phyloP scores from a whole-genome alignment of 371 early-diverging fungal genomes.

The Mortierella sp. region DNA sequence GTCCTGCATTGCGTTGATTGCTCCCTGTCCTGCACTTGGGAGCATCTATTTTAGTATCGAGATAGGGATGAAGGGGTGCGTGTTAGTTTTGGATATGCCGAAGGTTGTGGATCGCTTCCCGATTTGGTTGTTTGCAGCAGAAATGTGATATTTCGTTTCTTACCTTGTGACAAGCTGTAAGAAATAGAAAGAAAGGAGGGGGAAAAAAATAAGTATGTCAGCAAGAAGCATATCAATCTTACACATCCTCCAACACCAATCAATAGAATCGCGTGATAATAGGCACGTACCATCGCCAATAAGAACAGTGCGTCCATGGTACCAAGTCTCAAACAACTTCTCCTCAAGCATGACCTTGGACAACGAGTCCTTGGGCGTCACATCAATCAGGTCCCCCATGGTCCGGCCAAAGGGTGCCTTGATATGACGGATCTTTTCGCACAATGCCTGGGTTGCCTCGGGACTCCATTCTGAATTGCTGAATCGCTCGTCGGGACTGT shows the following conservation, averaged over 20 bases:
- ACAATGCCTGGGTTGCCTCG: slow-evolving; percentile 30
- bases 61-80: no score
- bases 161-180: slow-evolving; percentile 38
- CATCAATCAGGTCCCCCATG: slow-evolving; percentile 40
- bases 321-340: slow-evolving; percentile 33
- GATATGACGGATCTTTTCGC: slow-evolving; percentile 30
- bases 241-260: not conserved
- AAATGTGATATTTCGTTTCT: no score
- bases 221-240: no score
- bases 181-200: not conserved
- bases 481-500: slow-evolving; percentile 20
- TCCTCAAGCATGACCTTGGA: slow-evolving; percentile 49
- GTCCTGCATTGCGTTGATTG: slow-evolving; percentile 49
- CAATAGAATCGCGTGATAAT: not conserved
- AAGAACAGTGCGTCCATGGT: slow-evolving; percentile 26
- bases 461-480: slow-evolving; percentile 48
- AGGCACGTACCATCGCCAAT: slow-evolving; percentile 39
- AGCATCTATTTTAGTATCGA: slow-evolving; percentile 21
- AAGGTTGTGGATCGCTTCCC: no score
- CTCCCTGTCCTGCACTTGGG: slow-evolving; percentile 46
- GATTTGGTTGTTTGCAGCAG: no score
- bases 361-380: slow-evolving; percentile 26
- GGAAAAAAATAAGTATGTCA: no score
- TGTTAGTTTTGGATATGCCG: not conserved
- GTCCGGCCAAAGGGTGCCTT: slow-evolving; percentile 37